Evolutionary conservation across 108 stramenopile genomes (phyloP), one percentile per base, ranked within the genome.

Genomic region (Conticribra guillardii): DNA sequence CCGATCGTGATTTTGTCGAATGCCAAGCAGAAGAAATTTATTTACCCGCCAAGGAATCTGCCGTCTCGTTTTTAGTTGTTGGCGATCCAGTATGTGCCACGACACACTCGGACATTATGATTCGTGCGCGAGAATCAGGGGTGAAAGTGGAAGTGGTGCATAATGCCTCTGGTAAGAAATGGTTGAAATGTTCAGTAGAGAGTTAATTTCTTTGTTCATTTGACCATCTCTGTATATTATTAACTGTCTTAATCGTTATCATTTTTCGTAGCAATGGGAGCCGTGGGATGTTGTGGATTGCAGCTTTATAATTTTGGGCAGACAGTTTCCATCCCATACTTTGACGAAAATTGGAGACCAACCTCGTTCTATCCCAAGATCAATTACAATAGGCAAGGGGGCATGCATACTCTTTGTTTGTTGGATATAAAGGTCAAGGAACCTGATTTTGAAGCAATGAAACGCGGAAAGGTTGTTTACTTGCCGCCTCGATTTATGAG

Each of bases 401-500:
- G 96, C n/a, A 97, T 99, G 96, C 99, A 99, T 80, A 99, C 99
- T 17, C 85, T 99, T 28, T 98, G 98, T 71, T 73, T 99, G 26
- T 82, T 99, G 59, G 97, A 97, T 71, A 97, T 97, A 46, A 96
- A 98, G 80, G 94, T 96, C 59, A 98, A 98, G 74, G 99, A 99
- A 80, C 99, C 99, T 33, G 98, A 99, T 82, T 98, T 97, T 78
- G 93, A 95, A 21, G 94, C 96, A 31, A 93, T 99, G 83, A 91
- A 89, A 79, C 83, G 84, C 33, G 97, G 97, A 11, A 85, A 87
- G 57, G 85, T 85, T 47, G 64, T 79, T 3, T 98, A 92, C 70
- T 76, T 99, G 51, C 99, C 99, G 14, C 99, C 99, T 15, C 83
- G 98, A n/a, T 99, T 85, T 86, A 99, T 99, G 99, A 87, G 96